Conservation (phyloP, 768 basidiomycete genomes). For the Hemileccinum impolitum region DNA sequence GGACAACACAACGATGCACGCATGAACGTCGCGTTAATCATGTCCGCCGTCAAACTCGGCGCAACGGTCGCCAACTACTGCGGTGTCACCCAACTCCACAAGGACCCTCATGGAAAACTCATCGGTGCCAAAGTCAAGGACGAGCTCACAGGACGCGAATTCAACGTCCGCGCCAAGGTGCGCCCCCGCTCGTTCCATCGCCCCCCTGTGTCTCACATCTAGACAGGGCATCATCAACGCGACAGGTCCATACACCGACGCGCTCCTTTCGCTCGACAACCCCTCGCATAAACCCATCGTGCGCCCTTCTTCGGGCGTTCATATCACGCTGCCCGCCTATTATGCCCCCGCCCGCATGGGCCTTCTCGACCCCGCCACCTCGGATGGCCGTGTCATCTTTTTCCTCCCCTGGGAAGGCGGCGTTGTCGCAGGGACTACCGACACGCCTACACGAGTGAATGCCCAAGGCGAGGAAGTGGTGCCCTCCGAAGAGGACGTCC, state of each 20-base stretch:
- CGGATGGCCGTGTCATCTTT: slow-evolving; percentile 97
- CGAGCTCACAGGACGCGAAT: slow-evolving; percentile 78
- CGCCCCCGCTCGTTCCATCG: not conserved
- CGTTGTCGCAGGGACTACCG: slow-evolving; percentile 96
- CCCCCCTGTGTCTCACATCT: not conserved
- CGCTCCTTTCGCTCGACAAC: slow-evolving; percentile 78
- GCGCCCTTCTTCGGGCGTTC: slow-evolving; percentile 87
- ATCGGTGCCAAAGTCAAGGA: slow-evolving; percentile 75
- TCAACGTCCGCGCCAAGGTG: slow-evolving; percentile 78
- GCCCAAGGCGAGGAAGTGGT: slow-evolving; percentile 58
- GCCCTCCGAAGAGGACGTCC: slow-evolving; percentile 90
- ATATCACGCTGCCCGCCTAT: slow-evolving; percentile 96
- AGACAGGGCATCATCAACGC: slow-evolving; percentile 88
- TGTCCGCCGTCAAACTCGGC: slow-evolving; percentile 92
- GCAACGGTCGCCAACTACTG: slow-evolving; percentile 87
- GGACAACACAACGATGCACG: slow-evolving; percentile 98
- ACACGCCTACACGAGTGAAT: slow-evolving; percentile 69
- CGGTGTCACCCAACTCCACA: slow-evolving; percentile 77
- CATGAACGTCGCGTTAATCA: slow-evolving; percentile 94
- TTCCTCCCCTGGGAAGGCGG: slow-evolving; percentile 99
- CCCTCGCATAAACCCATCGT: slow-evolving; percentile 81
- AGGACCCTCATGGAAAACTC: slow-evolving; percentile 60
- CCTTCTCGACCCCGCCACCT: slow-evolving; percentile 90
- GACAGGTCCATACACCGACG: slow-evolving; percentile 91
- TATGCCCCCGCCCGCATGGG: slow-evolving; percentile 96